Base-by-base conservation (phyloP, 164 flowering plant genomes). In the Vitis rupestris region DNA sequence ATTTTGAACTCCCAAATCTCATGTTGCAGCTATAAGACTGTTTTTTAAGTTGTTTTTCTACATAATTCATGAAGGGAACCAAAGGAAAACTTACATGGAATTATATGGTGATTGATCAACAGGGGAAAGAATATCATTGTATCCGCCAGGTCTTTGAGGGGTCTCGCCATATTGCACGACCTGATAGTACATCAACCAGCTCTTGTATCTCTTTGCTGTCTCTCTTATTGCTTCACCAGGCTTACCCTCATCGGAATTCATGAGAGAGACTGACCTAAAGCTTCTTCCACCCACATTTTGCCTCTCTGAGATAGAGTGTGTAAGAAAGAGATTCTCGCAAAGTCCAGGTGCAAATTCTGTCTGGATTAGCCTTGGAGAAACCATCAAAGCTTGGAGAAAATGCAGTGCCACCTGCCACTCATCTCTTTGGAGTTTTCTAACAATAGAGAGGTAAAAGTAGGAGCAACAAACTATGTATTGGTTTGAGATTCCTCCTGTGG, bases 331-430 rank as follows among this genome's bases (percentile, higher is more conserved):
- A 50, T 30, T 75, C 55, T 67, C 61, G 67, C 90, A 89, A 10
- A 91, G 80, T 50, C 79, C 79, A 1, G 87, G 87, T 0, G 82
- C 83, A 59, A 89, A 62, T 63, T 87, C 86, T 12, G 19, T 65
- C n/a, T 69, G 68, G 12, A 88, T 78, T 53, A 78, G 74, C 56
- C 68, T 37, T 0, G 97, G 94, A 2, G 76, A 80, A 16, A 88
- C 87, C 68, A 83, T 44, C 27, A 91, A 10, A 9, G 97, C 88
- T 71, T 89, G 97, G 16, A 91, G 86, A 67, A 89, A 89, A 78
- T 91, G 89, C 72, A 79, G 57, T 2, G 94, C 87, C 59, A 79
- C 86, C 79, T 88, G 94, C 87, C 79, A 87, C 54, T 88, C 88
- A 67, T 91, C 89, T n/a, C 64, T 56, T 61, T 84, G 85, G 23